Base-by-base conservation (phyloP, 805 yeast species). In the Lachancea sp. region DNA sequence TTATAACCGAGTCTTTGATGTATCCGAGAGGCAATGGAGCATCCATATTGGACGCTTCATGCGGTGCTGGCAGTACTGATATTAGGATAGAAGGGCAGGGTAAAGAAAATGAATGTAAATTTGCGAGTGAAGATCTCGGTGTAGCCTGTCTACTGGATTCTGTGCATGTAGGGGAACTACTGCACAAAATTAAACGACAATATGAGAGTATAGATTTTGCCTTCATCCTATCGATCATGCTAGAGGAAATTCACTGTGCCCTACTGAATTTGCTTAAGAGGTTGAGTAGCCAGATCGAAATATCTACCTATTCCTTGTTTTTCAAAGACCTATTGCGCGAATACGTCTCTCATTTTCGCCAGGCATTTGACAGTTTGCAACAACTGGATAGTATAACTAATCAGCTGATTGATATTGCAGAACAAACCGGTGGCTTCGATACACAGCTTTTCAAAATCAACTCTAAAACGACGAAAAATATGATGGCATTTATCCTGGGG, bases 1-100 rank as follows among this genome's bases (percentile, higher is more conserved):
- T 47, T 8, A 24, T 58, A 20, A 40, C 56, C 7, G 63, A 58
- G 34, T 32, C 42, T 9, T 45, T 56, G 26, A 56, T 58, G 60
- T 56, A 55, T 34, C 60, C 61, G n/a, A 29, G 45, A 19, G 45
- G 43, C 5, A 38, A 6, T 12, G 26, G 32, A n/a, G 15, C 17
- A 5, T 26, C 36, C 4, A n/a, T 38, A 11, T 13, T 30, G 33
- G 16, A 38, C 21, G n/a, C 17, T 4, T 12, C 19, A 21, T 21
- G 29, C 15, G 34, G 29, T 12, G 4, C 25, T 4, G 40, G 28
- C 24, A 12, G 16, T 8, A 3, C 16, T 8, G 4, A n/a, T 18
- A n/a, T n/a, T n/a, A n/a, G n/a, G n/a, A n/a, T n/a, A n/a, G 30
- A 18, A 13, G 20, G 16, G 12, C 17, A 31, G 25, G 18, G 4